Percentiles rank a stretch among this genome's conserved stretches.
Evolutionary conservation across 108 stramenopile species (phyloP).

Genomic region (Cylindrotheca closterium): DNA sequence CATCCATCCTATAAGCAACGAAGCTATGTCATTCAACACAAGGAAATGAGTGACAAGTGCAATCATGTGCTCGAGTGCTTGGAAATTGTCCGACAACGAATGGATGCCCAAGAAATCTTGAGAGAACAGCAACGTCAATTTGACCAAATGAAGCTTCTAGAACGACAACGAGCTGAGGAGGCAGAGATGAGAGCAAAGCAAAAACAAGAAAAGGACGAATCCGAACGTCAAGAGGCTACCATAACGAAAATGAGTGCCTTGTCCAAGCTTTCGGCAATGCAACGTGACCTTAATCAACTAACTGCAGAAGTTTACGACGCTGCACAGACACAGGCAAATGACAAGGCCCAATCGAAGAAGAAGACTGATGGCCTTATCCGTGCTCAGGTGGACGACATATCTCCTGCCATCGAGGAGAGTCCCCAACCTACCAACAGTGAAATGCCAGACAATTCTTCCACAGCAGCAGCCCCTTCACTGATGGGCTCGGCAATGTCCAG

Average conservation of each 20-base stretch:
- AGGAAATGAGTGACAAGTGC: slow-evolving; percentile 24
- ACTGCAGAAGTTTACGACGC: not conserved
- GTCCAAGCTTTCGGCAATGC: slow-evolving; percentile 31
- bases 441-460: too few relatives aligned
- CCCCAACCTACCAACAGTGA: too few relatives aligned
- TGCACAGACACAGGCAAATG: too few relatives aligned
- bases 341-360: not conserved
- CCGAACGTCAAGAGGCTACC: slow-evolving; percentile 5
- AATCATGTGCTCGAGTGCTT: slow-evolving; percentile 28
- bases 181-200: slow-evolving; percentile 1
- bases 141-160: slow-evolving; percentile 4
- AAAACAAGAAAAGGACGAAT: not conserved
- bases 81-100: slow-evolving; percentile 32
- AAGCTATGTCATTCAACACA: slow-evolving; percentile 7
- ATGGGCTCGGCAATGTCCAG: not conserved
- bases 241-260: slow-evolving; percentile 27
- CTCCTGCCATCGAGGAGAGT: not conserved
- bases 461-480: not conserved
- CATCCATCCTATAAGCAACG: slow-evolving; percentile 43
- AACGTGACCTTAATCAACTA: not conserved
- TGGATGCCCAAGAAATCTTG: slow-evolving; percentile 43
- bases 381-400: not conserved
- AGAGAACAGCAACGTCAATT: slow-evolving; percentile 12
- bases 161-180: slow-evolving; percentile 7
- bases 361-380: not conserved